Evolutionary conservation across 108 stramenopile species (phyloP), one percentile per base, ranked within the genome.

Genomic region (Asterionellopsis glacialis): DNA sequence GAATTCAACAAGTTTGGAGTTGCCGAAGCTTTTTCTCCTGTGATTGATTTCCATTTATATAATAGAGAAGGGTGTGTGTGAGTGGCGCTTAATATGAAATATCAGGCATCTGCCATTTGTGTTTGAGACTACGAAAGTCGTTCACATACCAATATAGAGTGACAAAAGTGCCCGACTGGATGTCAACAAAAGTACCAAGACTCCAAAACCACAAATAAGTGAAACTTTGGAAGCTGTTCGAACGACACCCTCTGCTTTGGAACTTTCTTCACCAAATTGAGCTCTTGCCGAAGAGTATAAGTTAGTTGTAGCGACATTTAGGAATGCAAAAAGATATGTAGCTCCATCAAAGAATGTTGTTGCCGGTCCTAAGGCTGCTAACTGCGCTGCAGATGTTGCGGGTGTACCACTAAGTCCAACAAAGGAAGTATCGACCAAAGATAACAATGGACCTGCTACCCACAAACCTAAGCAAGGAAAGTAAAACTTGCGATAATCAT

Each of bases 261-360:
- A 55, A 21, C 63, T 60, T 11, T 68, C 38, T 19, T 75, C 68
- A 24, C 75, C 71, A 12, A 33, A 43, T 44, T 73, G 64, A 1
- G 91, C 87, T 59, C 81, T 53, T 14, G 87, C 87, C 53, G 76
- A 72, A 3, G 92, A 83, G 61, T 85, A 94, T 40, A 94, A 53
- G 65, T 94, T 94, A 38, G 92, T 94, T 10, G 92, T 87, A 0
- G 92, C 92, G 38, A 94, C 88, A 68, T 94, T 94, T 48, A 94
- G 51, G 66, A 94, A 94, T 0, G 87, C 85, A 70, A 90, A 94
- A 16, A 90, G 59, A 57, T 87, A 94, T 56, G 83, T 82, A 11
- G 88, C 83, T 16, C 92, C 92, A 54, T 94, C 92, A 44, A 90
- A 82, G 55, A 94, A 88, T 10, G 92, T 90, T 14, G 88, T 90